Base-by-base conservation (phyloP, 805 yeast genomes). In the Teunomyces stri region DNA sequence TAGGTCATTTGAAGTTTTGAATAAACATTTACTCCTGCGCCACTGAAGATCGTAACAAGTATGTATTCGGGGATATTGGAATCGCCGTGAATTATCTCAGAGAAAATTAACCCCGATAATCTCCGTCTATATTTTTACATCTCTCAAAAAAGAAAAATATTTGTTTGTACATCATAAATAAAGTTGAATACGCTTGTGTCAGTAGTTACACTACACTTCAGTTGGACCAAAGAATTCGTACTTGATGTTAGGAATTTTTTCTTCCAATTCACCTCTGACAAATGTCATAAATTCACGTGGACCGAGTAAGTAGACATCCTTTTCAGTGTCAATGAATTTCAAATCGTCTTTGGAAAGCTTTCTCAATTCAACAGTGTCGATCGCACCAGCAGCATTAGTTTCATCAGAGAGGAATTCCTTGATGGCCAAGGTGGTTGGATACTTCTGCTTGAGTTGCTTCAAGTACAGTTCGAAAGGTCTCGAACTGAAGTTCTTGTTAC, bases 171-270 rank as follows among this genome's bases (percentile, higher is more conserved):
- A 22, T 7, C 4, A 25, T 25, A 25, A 25, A 25, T 6, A 3
- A 9, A 6, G 11, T 25, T 25, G 27, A 25, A 2, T 25, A 25
- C 11, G 11, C 6, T 2, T 7, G 2, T 25, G 27, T 25, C 27
- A 25, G 11, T 11, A 25, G 27, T 25, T 10, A 13, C 9, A 5
- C 34, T 49, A 59, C 30, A 59, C 63, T 21, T 48, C 61, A 20
- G 59, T 54, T 33, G 73, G 72, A 15, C 74, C 74, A 49, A 66
- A 69, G 42, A 54, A 59, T 52, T 69, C 74, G 15, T 59, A 49
- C 28, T 55, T 46, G 20, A 68, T 50, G 9, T 35, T 13, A 16
- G 49, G 41, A 11, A 61, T 61, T 7, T 51, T 52, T 6, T 35
- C 36, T 12, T 37, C 50, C 42, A 70, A 58, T n/a, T 55, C 56